Conservation (phyloP, 139 green algal species). For the Astrephomene gubernaculifera region DNA sequence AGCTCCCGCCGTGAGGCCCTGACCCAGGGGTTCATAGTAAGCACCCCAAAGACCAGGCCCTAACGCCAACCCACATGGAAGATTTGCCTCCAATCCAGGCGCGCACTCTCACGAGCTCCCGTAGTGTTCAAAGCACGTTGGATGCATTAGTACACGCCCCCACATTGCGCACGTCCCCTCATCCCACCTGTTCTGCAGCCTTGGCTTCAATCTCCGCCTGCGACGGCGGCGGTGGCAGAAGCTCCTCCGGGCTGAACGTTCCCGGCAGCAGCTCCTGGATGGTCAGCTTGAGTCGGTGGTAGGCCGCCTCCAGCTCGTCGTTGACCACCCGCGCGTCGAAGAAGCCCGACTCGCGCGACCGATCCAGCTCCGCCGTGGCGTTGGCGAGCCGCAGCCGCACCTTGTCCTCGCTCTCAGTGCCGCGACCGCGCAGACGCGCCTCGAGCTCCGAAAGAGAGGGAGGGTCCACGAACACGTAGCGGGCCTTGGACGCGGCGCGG, state of each 20-base stretch:
- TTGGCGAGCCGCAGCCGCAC: conserved; percentile 75
- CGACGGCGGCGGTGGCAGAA: not conserved
- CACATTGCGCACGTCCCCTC: too few relatives aligned
- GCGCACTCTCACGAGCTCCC: too few relatives aligned
- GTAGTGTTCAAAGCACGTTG: too few relatives aligned
- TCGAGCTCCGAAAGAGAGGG: conserved; percentile 82
- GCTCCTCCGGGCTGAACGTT: conserved; percentile 18
- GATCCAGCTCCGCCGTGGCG: conserved; percentile 74
- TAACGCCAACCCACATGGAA: too few relatives aligned
- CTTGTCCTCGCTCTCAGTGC: conserved; percentile 86
- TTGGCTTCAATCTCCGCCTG: too few relatives aligned
- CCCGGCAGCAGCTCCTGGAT: conserved; percentile 46
- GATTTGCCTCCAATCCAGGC: too few relatives aligned
- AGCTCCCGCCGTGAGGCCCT: too few relatives aligned
- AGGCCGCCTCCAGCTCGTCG: conserved; percentile 72
- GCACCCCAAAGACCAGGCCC: too few relatives aligned
- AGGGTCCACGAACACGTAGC: conserved; percentile 88
- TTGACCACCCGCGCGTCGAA: conserved; percentile 87
- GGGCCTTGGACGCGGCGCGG: conserved; percentile 53
- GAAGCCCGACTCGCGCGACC: conserved; percentile 65
- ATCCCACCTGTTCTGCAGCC: not conserved
- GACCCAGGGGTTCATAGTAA: too few relatives aligned
- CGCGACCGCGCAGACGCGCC: conserved; percentile 75
- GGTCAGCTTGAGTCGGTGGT: conserved; percentile 46
- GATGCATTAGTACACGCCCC: too few relatives aligned